These are phyloP conservation scores for Mucor mucedo DNA, from an alignment of 371 early-diverging fungal genomes.

Conservation along the genomic window DNA sequence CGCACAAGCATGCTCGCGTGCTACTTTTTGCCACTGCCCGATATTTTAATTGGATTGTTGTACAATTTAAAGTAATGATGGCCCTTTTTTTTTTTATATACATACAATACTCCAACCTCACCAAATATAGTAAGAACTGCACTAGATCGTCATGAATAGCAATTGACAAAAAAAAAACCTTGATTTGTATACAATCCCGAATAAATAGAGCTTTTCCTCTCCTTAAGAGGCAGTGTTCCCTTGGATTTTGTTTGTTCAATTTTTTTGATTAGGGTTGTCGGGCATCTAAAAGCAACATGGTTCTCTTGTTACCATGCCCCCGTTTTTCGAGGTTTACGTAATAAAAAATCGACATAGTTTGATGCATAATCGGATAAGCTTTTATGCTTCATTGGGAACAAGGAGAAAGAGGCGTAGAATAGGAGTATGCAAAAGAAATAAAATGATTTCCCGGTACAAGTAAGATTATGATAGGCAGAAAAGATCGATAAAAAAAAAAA, in stretches of 20 bases:
- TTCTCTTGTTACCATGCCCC: not conserved
- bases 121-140: not conserved
- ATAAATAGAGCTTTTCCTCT: not conserved
- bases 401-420: not conserved
- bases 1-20: constrained; percentile 5
- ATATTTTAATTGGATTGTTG: constrained; percentile 1
- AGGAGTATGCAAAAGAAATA: not conserved
- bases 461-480: no score
- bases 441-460: no score
- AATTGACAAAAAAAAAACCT: constrained; percentile 5
- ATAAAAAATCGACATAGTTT: not conserved
- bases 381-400: not conserved
- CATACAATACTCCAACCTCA: not conserved
- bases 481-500: no score
- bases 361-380: not conserved
- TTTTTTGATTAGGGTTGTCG: not conserved
- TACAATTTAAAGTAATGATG: constrained; percentile 1
- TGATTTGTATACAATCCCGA: constrained; percentile 1
- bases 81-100: not conserved
- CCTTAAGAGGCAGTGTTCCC: constrained; percentile 5
- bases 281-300: constrained; percentile 1
- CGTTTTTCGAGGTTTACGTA: not conserved
- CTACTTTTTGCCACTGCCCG: not conserved
- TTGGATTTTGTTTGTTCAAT: not conserved
- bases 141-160: not conserved